A percentile compares a stretch with the other conserved stretches of the same genome.
phyloP scores from a whole-genome alignment of 73 alveolate species.

The Paramecium tetraurelia region DNA sequence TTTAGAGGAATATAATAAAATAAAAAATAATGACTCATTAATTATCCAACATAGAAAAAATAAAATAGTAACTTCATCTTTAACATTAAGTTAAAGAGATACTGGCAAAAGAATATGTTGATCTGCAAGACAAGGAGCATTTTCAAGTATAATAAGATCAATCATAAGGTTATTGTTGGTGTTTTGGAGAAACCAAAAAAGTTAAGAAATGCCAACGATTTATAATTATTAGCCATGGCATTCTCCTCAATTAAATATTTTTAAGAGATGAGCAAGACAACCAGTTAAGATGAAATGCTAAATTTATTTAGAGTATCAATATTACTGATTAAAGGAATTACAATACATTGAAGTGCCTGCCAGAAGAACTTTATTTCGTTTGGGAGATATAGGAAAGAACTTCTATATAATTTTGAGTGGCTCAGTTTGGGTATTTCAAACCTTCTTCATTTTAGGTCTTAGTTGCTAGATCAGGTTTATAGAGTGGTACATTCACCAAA shows the following conservation, averaged over 20 bases:
- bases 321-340: neutral
- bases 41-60: slow-evolving; percentile 8
- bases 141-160: neutral
- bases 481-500: neutral
- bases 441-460: neutral
- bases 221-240: slow-evolving; percentile 1
- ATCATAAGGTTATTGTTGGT: neutral
- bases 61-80: neutral
- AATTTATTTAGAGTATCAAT: neutral
- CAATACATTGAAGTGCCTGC: slow-evolving; percentile 1
- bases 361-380: slow-evolving; percentile 18
- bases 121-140: neutral
- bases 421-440: slow-evolving; percentile 18
- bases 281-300: neutral
- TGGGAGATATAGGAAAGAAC: slow-evolving; percentile 41
- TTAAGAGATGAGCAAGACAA: neutral
- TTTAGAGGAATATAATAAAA: neutral
- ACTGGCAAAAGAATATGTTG: neutral
- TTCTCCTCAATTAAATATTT: neutral
- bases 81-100: neutral
- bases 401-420: slow-evolving; percentile 37
- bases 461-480: slow-evolving; percentile 31
- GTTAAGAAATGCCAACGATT: neutral
- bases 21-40: neutral
- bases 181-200: neutral